These are phyloP conservation scores for Mollisia scopiformis DNA, from an alignment of 2,329 filamentous ascomycete genomes.

Conservation along the genomic window DNA sequence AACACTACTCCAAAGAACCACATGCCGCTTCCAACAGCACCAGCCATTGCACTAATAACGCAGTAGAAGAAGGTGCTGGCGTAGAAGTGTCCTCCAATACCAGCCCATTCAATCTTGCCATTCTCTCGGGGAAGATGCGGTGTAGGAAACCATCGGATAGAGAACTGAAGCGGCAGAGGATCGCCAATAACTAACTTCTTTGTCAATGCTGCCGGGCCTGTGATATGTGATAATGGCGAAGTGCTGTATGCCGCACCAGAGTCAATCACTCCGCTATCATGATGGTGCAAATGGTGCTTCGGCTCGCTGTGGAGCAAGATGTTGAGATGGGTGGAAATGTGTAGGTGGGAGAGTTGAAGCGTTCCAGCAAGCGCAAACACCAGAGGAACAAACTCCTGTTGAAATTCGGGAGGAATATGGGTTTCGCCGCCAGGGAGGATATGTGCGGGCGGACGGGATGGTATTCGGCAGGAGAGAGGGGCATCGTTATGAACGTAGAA, in stretches of 20 bases:
- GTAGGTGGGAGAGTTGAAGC: slow-evolving; percentile 84
- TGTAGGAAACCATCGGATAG: slow-evolving; percentile 84
- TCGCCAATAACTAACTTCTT: slow-evolving; percentile 84
- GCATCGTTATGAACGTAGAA: slow-evolving; percentile 99
- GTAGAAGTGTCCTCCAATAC: slow-evolving; percentile 66
- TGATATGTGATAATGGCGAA: slow-evolving; percentile 65
- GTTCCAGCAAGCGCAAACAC: slow-evolving; percentile 90
- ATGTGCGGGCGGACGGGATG: slow-evolving; percentile 68
- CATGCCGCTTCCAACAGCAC: slow-evolving; percentile 54
- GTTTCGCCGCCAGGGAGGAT: slow-evolving; percentile 45
- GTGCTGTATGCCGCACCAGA: slow-evolving; percentile 87
- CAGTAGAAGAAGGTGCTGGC: slow-evolving; percentile 67
- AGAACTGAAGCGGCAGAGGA: slow-evolving; percentile 76
- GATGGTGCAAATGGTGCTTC: slow-evolving; percentile 64
- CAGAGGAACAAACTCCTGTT: slow-evolving; percentile 74
- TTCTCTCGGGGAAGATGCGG: slow-evolving; percentile 71
- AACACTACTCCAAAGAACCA: slow-evolving; percentile 65
- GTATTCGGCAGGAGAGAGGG: slow-evolving; percentile 87
- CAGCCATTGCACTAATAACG: slow-evolving; percentile 60
- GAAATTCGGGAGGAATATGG: slow-evolving; percentile 34
- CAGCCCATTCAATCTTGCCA: slow-evolving; percentile 66
- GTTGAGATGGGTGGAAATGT: slow-evolving; percentile 88
- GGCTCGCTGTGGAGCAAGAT: slow-evolving; percentile 74
- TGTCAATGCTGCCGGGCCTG: slow-evolving; percentile 48
- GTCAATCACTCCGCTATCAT: slow-evolving; percentile 78